Base-by-base conservation (phyloP, 1,284 basidiomycete species). In the Cryptococcus jaspeensis region DNA sequence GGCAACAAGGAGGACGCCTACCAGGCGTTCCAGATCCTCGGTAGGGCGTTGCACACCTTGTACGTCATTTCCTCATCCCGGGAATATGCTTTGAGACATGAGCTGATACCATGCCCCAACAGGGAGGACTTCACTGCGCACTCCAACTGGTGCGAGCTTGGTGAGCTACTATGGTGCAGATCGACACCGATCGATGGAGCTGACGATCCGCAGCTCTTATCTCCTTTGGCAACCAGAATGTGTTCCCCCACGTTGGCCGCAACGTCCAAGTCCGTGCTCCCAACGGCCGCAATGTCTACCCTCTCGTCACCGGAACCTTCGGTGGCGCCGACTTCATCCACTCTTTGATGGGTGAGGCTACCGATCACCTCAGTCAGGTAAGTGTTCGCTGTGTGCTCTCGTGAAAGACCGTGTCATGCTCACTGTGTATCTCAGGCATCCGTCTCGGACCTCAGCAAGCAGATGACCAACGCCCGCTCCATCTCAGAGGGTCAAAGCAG, bases 191-290 rank as follows among this genome's bases (percentile, higher is more conserved):
- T 42, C 7, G 15, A 22, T 23, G 2, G 7, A 9, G n/a, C 11
- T 18, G 20, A 39, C 37, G n/a, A 15, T 16, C 9, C n/a, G 15
- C 56, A 70, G 82, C 86, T 1, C 83, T 95, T 13, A 83, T 87
- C 47, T 82, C 83, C 7, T 81, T 92, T 77, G 92, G 92, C 0
- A 79, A 92, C 69, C 70, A 78, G 1, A 78, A 92, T 46, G 87
- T 96, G 2, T 97, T 96, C 78, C 77, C 85, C n/a, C 92, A 97
- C 69, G 89, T 96, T 37, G 93, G 93, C 12, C 87, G 90, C 62
- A 84, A 87, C 56, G 86, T 88, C 43, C 82, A 85, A 45, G 80
- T 96, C 25, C 85, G 87, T 56, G 86, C 89, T 23, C 89, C 87
- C 0, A 85, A 87, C 59, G 91, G 92, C 3, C 82, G 83, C 60